Percentiles rank a stretch among this genome's conserved stretches.
These are phyloP conservation scores for Trichoderma asperellum DNA, from an alignment of 2,329 filamentous ascomycete genomes.

Conservation along the genomic window DNA sequence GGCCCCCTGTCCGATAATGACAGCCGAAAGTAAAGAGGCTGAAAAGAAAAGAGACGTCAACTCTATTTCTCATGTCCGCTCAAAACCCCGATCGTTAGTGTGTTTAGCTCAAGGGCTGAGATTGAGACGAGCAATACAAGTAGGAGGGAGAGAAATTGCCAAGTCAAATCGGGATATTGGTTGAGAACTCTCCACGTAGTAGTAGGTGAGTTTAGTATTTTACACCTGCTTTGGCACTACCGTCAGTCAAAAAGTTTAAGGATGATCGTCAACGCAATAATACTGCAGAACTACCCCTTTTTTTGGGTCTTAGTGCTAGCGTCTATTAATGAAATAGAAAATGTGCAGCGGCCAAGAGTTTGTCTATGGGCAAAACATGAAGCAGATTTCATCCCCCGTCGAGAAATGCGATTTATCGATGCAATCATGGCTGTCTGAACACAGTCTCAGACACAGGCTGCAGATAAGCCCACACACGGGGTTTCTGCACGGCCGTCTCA, in stretches of 20 bases:
- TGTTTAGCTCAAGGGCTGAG: not conserved
- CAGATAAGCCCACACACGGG: not conserved
- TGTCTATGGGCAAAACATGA: not conserved
- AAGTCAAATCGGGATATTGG: not conserved
- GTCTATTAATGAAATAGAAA: not conserved
- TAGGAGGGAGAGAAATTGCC: not conserved
- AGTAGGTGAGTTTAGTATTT: not conserved
- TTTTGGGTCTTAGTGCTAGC: not conserved
- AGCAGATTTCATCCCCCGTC: slow-evolving; percentile 1
- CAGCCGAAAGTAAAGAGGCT: not conserved
- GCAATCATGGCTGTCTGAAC: slow-evolving; percentile 1
- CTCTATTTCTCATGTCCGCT: not conserved
- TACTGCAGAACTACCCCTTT: slow-evolving; percentile 2
- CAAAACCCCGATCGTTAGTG: not conserved
- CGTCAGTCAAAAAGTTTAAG: not conserved
- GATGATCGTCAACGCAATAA: not conserved
- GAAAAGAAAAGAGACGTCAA: not conserved
- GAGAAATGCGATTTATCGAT: not conserved
- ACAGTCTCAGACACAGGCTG: slow-evolving; percentile 15
- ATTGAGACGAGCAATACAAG: not conserved
- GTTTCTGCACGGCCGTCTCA: slow-evolving; percentile 2
- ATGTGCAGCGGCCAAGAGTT: not conserved
- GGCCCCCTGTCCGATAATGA: not conserved
- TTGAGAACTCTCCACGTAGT: not conserved
- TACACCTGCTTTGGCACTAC: not conserved